Conservation (phyloP, 2,329 filamentous ascomycete genomes). For the Dactylellina drechsleri region DNA sequence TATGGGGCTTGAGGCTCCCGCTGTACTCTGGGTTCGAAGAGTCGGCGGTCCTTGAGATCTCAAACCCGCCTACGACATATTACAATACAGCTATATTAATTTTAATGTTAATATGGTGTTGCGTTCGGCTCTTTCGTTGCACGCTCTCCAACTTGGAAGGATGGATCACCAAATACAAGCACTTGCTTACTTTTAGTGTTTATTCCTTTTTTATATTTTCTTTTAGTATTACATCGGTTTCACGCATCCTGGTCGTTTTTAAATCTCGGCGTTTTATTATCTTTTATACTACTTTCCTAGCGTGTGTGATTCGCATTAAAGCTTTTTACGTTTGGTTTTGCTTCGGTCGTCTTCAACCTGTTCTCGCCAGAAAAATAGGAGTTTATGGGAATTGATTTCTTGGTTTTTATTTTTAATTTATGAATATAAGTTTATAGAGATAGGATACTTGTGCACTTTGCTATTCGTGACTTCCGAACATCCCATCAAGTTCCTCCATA, state of each 20-base stretch:
- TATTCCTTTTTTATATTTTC: not conserved
- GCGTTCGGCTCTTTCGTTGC: too few relatives aligned
- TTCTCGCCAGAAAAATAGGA: constrained; percentile 43
- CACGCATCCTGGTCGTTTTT: not conserved
- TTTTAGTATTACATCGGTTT: not conserved
- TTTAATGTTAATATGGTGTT: too few relatives aligned
- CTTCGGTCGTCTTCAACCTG: constrained; percentile 13
- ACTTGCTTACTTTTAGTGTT: too few relatives aligned
- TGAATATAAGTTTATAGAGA: too few relatives aligned
- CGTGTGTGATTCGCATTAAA: constrained; percentile 16
- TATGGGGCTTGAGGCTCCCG: constrained; percentile 57
- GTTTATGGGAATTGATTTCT: constrained; percentile 33
- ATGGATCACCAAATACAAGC: not conserved
- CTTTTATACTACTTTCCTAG: constrained; percentile 20
- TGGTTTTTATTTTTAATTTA: constrained; percentile 1
- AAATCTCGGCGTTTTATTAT: constrained; percentile 30
- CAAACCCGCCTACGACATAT: not conserved
- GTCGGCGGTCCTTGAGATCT: constrained; percentile 41
- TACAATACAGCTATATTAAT: too few relatives aligned
- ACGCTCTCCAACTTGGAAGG: too few relatives aligned
- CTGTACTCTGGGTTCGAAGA: constrained; percentile 57
- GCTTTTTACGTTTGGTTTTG: not conserved
- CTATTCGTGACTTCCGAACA: too few relatives aligned
- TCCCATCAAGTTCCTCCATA: too few relatives aligned
- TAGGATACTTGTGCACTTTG: too few relatives aligned